Percentiles rank a stretch among this genome's conserved stretches.
Conservation (phyloP, 2,329 filamentous ascomycete species). For the Arthrobotrys conoides region DNA sequence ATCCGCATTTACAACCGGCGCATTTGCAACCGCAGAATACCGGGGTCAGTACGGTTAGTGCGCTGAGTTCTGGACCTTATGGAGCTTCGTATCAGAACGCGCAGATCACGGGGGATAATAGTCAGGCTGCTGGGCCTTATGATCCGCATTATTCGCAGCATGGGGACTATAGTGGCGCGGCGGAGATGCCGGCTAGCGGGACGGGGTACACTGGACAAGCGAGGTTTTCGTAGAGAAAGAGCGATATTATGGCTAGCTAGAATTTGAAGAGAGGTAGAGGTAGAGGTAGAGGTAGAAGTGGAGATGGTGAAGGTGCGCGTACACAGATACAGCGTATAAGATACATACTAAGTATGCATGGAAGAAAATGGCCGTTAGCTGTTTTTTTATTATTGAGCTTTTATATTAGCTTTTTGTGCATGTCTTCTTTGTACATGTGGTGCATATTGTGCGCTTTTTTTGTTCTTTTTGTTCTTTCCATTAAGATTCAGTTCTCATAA, state of each 20-base stretch:
- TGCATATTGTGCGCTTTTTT: neutral
- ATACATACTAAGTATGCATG: constrained; percentile 18
- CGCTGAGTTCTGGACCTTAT: constrained; percentile 28
- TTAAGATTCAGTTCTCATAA: constrained; percentile 13
- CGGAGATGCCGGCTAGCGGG: constrained; percentile 27
- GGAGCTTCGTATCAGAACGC: constrained; percentile 30
- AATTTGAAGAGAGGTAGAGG: neutral
- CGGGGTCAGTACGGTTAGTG: constrained; percentile 49
- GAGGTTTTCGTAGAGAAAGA: constrained; percentile 37
- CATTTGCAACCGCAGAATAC: constrained; percentile 55
- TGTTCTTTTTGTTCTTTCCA: neutral
- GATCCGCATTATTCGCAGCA: constrained; percentile 57
- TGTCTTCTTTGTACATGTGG: constrained; percentile 26
- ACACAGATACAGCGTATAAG: constrained; percentile 7
- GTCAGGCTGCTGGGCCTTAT: constrained; percentile 27
- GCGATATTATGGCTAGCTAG: neutral
- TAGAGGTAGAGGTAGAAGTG: neutral
- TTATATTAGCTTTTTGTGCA: constrained; percentile 9
- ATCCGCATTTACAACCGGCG: constrained; percentile 51
- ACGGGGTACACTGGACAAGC: constrained; percentile 38
- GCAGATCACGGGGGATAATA: constrained; percentile 45
- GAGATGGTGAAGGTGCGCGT: neutral
- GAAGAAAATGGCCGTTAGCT: neutral
- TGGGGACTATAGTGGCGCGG: constrained; percentile 39
- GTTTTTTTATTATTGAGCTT: neutral